Conservation (phyloP, 2,329 filamentous ascomycete species). For the Colletotrichum coccodes region DNA sequence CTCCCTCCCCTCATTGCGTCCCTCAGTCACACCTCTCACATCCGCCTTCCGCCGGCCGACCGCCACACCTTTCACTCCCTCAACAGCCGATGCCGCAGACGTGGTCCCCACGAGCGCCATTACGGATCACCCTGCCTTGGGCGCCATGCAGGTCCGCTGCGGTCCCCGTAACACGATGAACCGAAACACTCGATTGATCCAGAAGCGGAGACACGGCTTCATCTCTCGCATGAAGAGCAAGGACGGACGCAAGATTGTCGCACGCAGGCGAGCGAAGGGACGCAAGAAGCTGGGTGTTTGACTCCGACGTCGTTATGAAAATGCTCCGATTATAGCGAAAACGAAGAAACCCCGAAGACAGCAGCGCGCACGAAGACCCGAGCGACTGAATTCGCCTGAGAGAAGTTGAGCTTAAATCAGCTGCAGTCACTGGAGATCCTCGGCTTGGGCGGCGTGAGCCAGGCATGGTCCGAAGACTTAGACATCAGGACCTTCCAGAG, state of each 20-base stretch:
- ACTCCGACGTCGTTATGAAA: not conserved
- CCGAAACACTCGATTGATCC: slow-evolving; percentile 62
- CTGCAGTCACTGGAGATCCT: not conserved
- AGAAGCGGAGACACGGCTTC: slow-evolving; percentile 70
- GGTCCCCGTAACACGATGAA: slow-evolving; percentile 69
- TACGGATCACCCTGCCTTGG: slow-evolving; percentile 64
- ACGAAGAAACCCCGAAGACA: not conserved
- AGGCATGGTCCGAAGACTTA: not conserved
- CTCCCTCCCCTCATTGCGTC: slow-evolving; percentile 61
- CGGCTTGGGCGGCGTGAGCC: not conserved
- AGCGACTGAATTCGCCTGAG: too few relatives aligned
- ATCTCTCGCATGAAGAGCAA: slow-evolving; percentile 60
- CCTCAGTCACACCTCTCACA: slow-evolving; percentile 50
- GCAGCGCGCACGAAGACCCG: too few relatives aligned
- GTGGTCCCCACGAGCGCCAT: slow-evolving; percentile 57
- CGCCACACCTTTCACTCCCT: slow-evolving; percentile 44
- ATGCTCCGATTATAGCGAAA: not conserved
- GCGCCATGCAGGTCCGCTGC: slow-evolving; percentile 62
- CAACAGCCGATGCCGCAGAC: slow-evolving; percentile 47
- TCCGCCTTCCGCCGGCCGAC: slow-evolving; percentile 43
- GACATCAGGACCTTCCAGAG: not conserved
- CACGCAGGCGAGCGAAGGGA: slow-evolving; percentile 63
- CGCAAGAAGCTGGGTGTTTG: slow-evolving; percentile 50
- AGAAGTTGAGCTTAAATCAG: not conserved
- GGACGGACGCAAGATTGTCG: slow-evolving; percentile 63